A percentile compares a stretch with the other conserved stretches of the same genome.
Conservation (phyloP, 2,329 filamentous ascomycete species). For the Hypomyces rosellus region DNA sequence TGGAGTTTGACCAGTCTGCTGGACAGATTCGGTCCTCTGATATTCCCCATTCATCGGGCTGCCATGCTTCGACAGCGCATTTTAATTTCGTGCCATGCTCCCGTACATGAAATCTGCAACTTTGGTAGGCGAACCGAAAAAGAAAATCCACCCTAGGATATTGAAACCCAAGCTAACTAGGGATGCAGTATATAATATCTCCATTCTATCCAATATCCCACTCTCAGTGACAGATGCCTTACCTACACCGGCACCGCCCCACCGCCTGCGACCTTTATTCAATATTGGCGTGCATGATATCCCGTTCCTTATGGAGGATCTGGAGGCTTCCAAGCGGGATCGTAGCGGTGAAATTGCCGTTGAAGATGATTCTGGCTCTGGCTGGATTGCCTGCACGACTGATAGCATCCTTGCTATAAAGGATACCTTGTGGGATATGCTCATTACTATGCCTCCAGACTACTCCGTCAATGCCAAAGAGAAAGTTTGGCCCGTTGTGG, state of each 20-base stretch:
- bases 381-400: conserved; percentile 93
- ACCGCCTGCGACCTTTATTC: conserved; percentile 78
- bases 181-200: conserved; percentile 82
- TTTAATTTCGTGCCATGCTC: conserved; percentile 76
- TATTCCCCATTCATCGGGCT: conserved; percentile 86
- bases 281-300: conserved; percentile 93
- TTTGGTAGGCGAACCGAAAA: conserved; percentile 57
- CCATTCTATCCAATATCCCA: conserved; percentile 85
- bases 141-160: background rate
- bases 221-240: conserved; percentile 64
- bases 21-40: conserved; percentile 78
- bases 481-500: conserved; percentile 70
- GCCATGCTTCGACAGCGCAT: conserved; percentile 83
- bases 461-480: conserved; percentile 51
- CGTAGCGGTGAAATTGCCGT: conserved; percentile 30
- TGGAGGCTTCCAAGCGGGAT: conserved; percentile 38
- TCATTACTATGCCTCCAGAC: conserved; percentile 71
- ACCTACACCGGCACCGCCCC: conserved; percentile 52
- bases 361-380: conserved; percentile 46
- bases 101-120: conserved; percentile 79
- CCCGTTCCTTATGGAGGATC: conserved; percentile 61
- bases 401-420: conserved; percentile 90
- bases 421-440: conserved; percentile 77
- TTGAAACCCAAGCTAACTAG: conserved; percentile 8
- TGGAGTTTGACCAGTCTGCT: conserved; percentile 73